A percentile compares a stretch with the other conserved stretches of the same genome.
Evolutionary conservation across 108 stramenopile genomes (phyloP).

Genomic region (Ochromonas danica): DNA sequence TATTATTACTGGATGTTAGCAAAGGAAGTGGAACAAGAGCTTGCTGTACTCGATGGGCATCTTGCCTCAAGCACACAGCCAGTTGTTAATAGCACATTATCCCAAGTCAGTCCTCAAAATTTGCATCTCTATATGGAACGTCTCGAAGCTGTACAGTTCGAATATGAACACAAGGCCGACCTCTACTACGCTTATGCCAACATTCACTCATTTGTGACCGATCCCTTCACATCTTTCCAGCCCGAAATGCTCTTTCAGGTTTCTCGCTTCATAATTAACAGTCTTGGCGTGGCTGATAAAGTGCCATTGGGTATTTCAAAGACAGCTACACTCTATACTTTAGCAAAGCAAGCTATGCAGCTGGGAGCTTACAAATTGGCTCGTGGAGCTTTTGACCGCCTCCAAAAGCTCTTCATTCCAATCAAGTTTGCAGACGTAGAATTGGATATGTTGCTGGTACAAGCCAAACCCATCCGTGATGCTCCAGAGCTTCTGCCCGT

Average conservation of each 20-base stretch:
- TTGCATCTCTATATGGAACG: not conserved
- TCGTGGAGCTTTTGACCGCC: constrained; percentile 57
- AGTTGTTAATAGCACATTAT: not conserved
- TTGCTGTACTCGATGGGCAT: not conserved
- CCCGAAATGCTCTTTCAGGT: constrained; percentile 65
- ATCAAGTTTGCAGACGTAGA: constrained; percentile 52
- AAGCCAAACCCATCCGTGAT: constrained; percentile 63
- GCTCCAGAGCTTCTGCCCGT: constrained; percentile 63
- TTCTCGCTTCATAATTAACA: constrained; percentile 60
- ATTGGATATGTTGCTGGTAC: constrained; percentile 63
- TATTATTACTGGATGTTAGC: constrained; percentile 60
- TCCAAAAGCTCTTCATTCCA: constrained; percentile 55
- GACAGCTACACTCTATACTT: constrained; percentile 62
- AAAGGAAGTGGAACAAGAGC: constrained; percentile 30
- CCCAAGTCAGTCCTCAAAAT: not conserved
- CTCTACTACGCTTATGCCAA: constrained; percentile 63
- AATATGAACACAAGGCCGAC: constrained; percentile 49
- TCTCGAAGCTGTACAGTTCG: not conserved
- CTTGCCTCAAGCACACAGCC: not conserved
- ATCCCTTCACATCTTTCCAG: constrained; percentile 62
- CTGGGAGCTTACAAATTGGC: constrained; percentile 66
- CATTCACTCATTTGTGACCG: constrained; percentile 59
- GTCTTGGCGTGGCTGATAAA: constrained; percentile 42
- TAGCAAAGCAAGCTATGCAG: constrained; percentile 61
- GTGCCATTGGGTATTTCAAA: constrained; percentile 58